Evolutionary conservation across 208 protist species (phyloP), one percentile per base, ranked within the genome.

Genomic region (Spironucleus salmonicida): DNA sequence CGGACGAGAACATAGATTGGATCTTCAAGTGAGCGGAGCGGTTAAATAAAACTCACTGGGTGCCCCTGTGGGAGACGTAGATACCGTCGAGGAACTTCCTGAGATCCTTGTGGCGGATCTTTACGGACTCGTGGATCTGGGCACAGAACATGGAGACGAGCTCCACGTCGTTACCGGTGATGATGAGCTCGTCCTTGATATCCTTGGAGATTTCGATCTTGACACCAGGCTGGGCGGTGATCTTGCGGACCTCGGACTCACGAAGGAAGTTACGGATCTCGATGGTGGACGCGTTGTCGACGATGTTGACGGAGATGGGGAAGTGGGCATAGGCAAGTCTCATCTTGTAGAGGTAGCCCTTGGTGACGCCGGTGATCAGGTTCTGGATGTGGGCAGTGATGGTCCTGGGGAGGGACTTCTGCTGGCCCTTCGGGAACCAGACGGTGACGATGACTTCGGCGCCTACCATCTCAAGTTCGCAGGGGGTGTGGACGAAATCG

Each of bases 61-160:
- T 58, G 11, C 88, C 89, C 86, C 93, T 95, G 66, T 92, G 90
- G 83, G 88, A 89, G 39, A 97, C 92, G 84, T 97, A 99, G 84
- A 98, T 91, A 90, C 96, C 96, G 86, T 99, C 96, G 19, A 99
- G 85, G 92, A 98, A 99, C 91, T 98, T 98, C 88, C 96, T 91
- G 87, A 98, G 98, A 97, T 99, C 96, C 89, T 98, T 98, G 85
- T 90, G 93, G 66, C 96, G 92, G 64, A 93, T 77, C 0, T 34
- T 30, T 81, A 86, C 90, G 67, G 90, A 85, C 85, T 95, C 85
- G 77, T 96, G 91, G 85, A 98, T 93, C 58, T 89, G 76, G 74
- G 94, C 92, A 67, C 92, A 87, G n/a, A 45, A 78, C 23, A 77
- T 86, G 41, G 90, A 93, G 57, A 96, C 92, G 69, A 82, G 69